These are phyloP conservation scores for Acidomyces sp. DNA, from an alignment of 495 filamentous ascomycete species.

Conservation along the genomic window DNA sequence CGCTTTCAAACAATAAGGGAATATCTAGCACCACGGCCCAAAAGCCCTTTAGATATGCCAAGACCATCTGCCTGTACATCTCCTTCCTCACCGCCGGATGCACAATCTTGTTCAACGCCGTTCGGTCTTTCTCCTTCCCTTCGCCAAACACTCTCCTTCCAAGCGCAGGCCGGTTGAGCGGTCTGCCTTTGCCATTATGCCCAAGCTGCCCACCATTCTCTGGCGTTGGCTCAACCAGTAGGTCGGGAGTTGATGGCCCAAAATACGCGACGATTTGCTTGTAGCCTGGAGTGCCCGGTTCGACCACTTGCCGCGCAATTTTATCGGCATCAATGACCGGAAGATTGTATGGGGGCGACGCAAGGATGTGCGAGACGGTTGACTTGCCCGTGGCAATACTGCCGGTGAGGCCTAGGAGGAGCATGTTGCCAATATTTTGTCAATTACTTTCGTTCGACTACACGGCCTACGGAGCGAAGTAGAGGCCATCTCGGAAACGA, in stretches of 20 bases:
- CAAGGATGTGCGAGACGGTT: slow-evolving; percentile 76
- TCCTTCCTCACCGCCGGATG: slow-evolving; percentile 73
- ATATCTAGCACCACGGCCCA: slow-evolving; percentile 92
- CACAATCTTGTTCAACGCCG: slow-evolving; percentile 73
- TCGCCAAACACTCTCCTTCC: slow-evolving; percentile 76
- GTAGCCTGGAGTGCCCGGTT: slow-evolving; percentile 76
- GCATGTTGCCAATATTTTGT: no score
- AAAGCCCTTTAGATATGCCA: slow-evolving; percentile 52
- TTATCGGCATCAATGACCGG: slow-evolving; percentile 93
- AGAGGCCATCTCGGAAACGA: no score
- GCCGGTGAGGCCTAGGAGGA: slow-evolving; percentile 90
- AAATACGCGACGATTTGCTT: slow-evolving; percentile 67
- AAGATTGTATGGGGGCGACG: slow-evolving; percentile 63
- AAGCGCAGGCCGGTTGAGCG: slow-evolving; percentile 74
- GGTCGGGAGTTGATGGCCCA: slow-evolving; percentile 63
- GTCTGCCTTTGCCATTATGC: slow-evolving; percentile 41
- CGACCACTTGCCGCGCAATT: slow-evolving; percentile 78
- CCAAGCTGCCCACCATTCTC: slow-evolving; percentile 27
- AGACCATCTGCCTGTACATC: slow-evolving; percentile 54
- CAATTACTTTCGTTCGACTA: no score
- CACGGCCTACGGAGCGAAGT: no score
- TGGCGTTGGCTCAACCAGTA: slow-evolving; percentile 45
- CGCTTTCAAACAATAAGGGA: slow-evolving; percentile 76
- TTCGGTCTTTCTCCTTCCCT: slow-evolving; percentile 51
- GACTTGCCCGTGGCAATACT: slow-evolving; percentile 98